Evolutionary conservation across 2,329 filamentous ascomycete genomes (phyloP).

Genomic region (Penicillium sp.): DNA sequence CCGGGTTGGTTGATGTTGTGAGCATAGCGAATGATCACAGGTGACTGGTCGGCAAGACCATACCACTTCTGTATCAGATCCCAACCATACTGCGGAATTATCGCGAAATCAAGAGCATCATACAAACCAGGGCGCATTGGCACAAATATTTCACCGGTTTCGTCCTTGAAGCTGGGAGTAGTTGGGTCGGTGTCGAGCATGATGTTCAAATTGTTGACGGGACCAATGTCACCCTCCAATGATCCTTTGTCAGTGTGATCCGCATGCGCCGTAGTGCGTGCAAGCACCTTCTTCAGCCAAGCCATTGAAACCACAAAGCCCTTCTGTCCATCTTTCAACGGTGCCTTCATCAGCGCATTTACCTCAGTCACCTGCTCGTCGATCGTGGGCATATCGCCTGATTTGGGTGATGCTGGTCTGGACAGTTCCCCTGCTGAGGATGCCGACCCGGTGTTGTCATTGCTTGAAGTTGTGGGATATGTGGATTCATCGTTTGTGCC

Average conservation of each 20-base stretch:
- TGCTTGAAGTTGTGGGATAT: conserved; percentile 39
- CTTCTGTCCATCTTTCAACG: conserved; percentile 67
- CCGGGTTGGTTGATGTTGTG: conserved; percentile 68
- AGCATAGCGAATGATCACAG: conserved; percentile 70
- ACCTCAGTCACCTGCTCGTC: conserved; percentile 76
- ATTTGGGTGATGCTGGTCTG: conserved; percentile 19
- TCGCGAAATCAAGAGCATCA: conserved; percentile 68
- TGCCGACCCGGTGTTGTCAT: conserved; percentile 36
- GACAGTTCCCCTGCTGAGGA: conserved; percentile 29
- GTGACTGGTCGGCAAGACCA: conserved; percentile 66
- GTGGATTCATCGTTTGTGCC: conserved; percentile 34
- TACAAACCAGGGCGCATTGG: conserved; percentile 67
- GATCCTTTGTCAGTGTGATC: conserved; percentile 59
- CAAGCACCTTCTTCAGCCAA: conserved; percentile 74
- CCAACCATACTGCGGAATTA: conserved; percentile 80
- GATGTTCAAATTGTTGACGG: conserved; percentile 84
- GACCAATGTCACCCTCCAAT: conserved; percentile 65
- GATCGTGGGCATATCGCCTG: conserved; percentile 44
- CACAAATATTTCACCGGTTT: conserved; percentile 59
- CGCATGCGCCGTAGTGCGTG: conserved; percentile 59
- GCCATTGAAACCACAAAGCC: conserved; percentile 74
- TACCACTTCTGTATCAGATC: conserved; percentile 79
- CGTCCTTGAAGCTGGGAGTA: conserved; percentile 42
- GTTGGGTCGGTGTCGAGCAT: conserved; percentile 57
- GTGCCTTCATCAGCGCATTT: conserved; percentile 54